Percentiles rank a stretch among this genome's conserved stretches.
These are phyloP conservation scores for Quercus dentata DNA, from an alignment of 306 rosid genomes.

Conservation along the genomic window DNA sequence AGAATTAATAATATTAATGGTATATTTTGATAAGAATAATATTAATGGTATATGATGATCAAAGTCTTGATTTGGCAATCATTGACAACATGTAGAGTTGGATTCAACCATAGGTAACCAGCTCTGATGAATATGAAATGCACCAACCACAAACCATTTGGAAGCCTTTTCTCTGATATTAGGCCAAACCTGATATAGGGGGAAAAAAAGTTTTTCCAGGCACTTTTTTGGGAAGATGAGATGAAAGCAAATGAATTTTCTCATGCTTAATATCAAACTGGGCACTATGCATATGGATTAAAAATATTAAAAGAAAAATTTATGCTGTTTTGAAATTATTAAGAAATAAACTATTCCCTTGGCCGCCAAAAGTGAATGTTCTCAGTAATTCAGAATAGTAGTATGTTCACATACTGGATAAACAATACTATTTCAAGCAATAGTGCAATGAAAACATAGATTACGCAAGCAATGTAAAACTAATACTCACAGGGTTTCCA, in stretches of 20 bases:
- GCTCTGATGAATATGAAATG: background rate
- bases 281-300: background rate
- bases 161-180: background rate
- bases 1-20: constrained; percentile 9
- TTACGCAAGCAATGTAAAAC: background rate
- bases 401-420: constrained; percentile 3
- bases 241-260: background rate
- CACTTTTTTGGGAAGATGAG: background rate
- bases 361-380: background rate
- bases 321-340: background rate
- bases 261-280: background rate
- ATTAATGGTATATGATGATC: background rate
- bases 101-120: constrained; percentile 18
- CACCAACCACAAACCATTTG: background rate
- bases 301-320: background rate
- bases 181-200: background rate
- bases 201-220: background rate
- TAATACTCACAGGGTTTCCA: constrained; percentile 85
- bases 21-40: constrained; percentile 1
- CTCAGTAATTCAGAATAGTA: background rate
- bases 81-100: background rate
- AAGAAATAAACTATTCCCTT: background rate
- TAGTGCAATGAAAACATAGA: background rate
- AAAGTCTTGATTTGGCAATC: background rate
- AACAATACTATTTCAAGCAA: background rate